These are phyloP conservation scores for Choanephora cucurbitarum DNA, from an alignment of 371 early-diverging fungal species.

Conservation along the genomic window DNA sequence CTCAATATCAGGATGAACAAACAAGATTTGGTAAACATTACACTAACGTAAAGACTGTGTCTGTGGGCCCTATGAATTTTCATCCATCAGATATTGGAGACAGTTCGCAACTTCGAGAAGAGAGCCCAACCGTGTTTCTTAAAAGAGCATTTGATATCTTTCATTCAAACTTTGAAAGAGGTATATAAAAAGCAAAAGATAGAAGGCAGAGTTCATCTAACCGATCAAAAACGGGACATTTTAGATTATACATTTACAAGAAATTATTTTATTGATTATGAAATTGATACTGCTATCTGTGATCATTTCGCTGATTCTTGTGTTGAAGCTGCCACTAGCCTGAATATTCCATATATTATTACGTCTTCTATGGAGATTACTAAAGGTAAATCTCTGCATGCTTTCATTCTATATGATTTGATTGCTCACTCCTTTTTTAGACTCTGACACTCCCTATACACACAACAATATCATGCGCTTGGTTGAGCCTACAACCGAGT, in stretches of 20 bases:
- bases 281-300: constrained; percentile 11
- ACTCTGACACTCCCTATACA: background rate
- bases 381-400: constrained; percentile 2
- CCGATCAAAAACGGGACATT: no score
- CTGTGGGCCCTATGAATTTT: background rate
- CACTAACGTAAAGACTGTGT: background rate
- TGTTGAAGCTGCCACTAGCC: constrained; percentile 7
- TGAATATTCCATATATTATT: constrained; percentile 10
- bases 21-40: background rate
- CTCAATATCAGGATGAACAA: background rate
- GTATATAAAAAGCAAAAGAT: background rate
- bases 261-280: constrained; percentile 5
- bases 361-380: constrained; percentile 3
- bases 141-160: background rate
- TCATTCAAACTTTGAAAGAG: background rate
- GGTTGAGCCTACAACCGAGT: background rate
- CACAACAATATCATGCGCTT: background rate
- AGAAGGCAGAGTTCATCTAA: no score
- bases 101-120: background rate
- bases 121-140: background rate
- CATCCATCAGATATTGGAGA: background rate
- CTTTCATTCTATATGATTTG: background rate
- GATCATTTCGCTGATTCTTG: constrained; percentile 14
- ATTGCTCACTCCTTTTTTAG: background rate
- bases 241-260: constrained; percentile 3